phyloP scores from a whole-genome alignment of 2,329 filamentous ascomycete species.

The Amauroascus niger region DNA sequence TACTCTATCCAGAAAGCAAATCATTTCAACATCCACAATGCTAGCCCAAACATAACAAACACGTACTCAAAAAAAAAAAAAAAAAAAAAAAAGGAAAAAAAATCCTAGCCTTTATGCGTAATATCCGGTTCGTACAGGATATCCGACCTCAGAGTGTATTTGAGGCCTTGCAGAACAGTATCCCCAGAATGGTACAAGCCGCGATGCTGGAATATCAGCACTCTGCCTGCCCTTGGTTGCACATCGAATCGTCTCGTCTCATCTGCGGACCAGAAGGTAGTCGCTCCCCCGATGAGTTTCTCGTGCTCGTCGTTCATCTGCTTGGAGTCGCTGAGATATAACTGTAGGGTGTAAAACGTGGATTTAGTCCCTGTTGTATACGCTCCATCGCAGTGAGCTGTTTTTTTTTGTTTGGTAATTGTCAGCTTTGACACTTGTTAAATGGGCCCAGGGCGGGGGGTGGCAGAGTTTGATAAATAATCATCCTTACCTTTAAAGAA shows the following conservation, averaged over 20 bases:
- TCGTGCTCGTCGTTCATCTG: constrained; percentile 16
- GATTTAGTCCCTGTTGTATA: constrained; percentile 46
- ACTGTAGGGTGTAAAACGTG: constrained; percentile 47
- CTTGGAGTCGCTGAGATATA: constrained; percentile 45
- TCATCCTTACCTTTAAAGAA: constrained; percentile 51
- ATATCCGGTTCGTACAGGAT: constrained; percentile 7
- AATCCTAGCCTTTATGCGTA: too few relatives aligned
- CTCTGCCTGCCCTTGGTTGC: constrained; percentile 42
- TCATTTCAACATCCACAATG: too few relatives aligned
- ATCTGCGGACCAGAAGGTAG: constrained; percentile 37
- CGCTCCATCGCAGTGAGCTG: constrained; percentile 56
- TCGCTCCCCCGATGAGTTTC: constrained; percentile 41
- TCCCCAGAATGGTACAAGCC: constrained; percentile 46
- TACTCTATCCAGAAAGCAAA: too few relatives aligned
- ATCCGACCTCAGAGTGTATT: constrained; percentile 29
- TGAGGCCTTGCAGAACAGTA: constrained; percentile 44
- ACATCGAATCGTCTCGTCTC: constrained; percentile 34
- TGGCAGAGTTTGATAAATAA: too few relatives aligned
- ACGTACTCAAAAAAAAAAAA: too few relatives aligned
- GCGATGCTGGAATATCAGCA: constrained; percentile 49
- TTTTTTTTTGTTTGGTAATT: too few relatives aligned
- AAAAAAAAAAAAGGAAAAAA: too few relatives aligned
- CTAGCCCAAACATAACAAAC: not conserved
- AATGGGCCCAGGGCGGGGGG: too few relatives aligned
- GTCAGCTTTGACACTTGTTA: too few relatives aligned